Base-by-base conservation (phyloP, 202 grass and related monocot genomes). In the Eragrostis tef region DNA sequence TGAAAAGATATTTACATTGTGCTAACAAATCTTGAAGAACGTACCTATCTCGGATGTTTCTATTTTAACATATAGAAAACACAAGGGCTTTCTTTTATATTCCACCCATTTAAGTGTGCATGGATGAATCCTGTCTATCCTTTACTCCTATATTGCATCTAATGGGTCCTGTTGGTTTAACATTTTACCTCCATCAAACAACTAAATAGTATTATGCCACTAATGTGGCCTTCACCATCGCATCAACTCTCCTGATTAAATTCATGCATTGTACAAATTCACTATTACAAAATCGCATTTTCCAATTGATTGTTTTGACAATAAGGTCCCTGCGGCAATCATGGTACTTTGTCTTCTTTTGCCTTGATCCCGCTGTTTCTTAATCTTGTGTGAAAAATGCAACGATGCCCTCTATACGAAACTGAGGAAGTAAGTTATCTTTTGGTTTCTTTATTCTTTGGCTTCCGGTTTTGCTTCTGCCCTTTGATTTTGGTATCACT, bases 401-500 rank as follows among this genome's bases (percentile, higher is more conserved):
- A 54, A n/a, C 11, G 16, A 22, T 15, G 15, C 24, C n/a, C 34
- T 63, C 0, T 13, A 11, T 76, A 29, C 58, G 56, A 43, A 74
- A 57, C 17, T 44, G 41, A 46, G 54, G 8, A 36, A 26, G 4
- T 76, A 21, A 57, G 6, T 9, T 39, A 34, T 73, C 16, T 74
- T 42, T 26, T 45, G 61, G 14, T 6, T 0, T 60, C 5, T 76
- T 76, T 19, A 22, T 81, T 70, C 51, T 81, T 48, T 19, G n/a
- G n/a, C n/a, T 71, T 15, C 52, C 60, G 15, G 12, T 67, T 49
- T 34, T 57, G 24, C 21, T 46, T 36, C 39, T 64, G 70, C 22
- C 20, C 5, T 69, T 77, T n/a, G 9, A 70, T 59, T 77, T 69
- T n/a, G 42, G 46, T 54, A 75, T 73, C 24, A 21, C 15, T 75